phyloP scores from a whole-genome alignment of 2,329 filamentous ascomycete genomes.

The Sporothrix protearum region DNA sequence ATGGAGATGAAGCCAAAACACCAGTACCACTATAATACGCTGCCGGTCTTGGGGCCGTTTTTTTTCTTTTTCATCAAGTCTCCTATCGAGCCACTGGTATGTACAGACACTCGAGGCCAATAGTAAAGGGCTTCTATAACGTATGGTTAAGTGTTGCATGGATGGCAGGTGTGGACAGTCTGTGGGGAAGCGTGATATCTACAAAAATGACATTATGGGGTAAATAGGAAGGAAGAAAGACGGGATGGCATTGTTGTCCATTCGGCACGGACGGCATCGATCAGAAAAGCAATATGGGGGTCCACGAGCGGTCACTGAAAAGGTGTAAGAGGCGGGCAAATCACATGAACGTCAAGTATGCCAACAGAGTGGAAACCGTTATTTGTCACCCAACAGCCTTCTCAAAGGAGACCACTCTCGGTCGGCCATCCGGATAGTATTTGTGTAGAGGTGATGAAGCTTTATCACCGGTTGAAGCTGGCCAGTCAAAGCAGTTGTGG shows the following conservation, averaged over 20 bases:
- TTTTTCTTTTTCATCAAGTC: background rate
- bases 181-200: background rate
- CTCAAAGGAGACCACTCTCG: background rate
- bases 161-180: background rate
- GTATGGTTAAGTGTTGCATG: background rate
- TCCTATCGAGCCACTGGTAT: background rate
- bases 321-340: background rate
- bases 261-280: slow-evolving; percentile 9
- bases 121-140: background rate
- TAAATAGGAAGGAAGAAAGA: background rate
- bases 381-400: slow-evolving; percentile 3
- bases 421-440: background rate
- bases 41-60: background rate
- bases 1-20: too few relatives aligned
- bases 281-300: background rate
- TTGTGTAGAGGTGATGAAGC: background rate
- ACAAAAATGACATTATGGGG: background rate
- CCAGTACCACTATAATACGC: background rate
- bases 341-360: background rate
- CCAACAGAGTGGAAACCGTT: too few relatives aligned
- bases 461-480: too few relatives aligned
- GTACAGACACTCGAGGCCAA: background rate
- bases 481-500: too few relatives aligned
- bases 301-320: background rate
- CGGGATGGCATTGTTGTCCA: background rate